Evolutionary conservation across 768 basidiomycete species (phyloP), one percentile per base, ranked within the genome.

Genomic region (button mushroom (Agaricus bisporus)): DNA sequence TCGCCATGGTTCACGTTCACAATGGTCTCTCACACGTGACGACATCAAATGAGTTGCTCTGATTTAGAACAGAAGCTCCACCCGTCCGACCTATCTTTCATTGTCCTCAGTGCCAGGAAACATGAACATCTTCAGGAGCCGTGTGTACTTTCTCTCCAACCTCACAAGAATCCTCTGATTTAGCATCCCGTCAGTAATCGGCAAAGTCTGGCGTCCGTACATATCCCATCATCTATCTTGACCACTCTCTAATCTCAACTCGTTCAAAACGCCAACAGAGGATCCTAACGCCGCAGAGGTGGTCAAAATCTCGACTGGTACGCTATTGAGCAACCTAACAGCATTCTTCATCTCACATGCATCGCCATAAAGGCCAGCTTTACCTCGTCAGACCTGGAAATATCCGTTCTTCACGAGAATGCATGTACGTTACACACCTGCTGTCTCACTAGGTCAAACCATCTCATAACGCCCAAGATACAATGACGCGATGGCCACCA

Each of bases 251-350:
- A 25, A 58, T 66, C 36, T 36, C 41, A 20, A 32, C 59, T 57
- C 45, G 29, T 18, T 59, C 17, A 26, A 12, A 20, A n/a, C 32
- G 10, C n/a, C 58, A 60, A 58, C 64, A 95, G 93, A 94, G 66
- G 93, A 95, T 68, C 88, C 94, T 39, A 91, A 95, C 69, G 91
- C 92, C 49, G 83, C 92, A 29, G 95, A 98, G 70, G 88, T 98
- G 38, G 91, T 94, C 47, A 95, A 95, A 72, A 91, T 98, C 55
- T 86, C 90, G 18, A 83, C 86, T 32, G 95, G 75, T 72, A 48
- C 10, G 53, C 11, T 50, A 20, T 18, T n/a, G 28, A 18, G 41
- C 12, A 18, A 41, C 9, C 4, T 6, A 50, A 4, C 22, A 22
- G 9, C 14, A 39, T 17, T 32, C 22, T 15, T 57, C 39, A 35